These are phyloP conservation scores for Huntiella bhutanensis DNA, from an alignment of 2,329 filamentous ascomycete species.

Conservation along the genomic window DNA sequence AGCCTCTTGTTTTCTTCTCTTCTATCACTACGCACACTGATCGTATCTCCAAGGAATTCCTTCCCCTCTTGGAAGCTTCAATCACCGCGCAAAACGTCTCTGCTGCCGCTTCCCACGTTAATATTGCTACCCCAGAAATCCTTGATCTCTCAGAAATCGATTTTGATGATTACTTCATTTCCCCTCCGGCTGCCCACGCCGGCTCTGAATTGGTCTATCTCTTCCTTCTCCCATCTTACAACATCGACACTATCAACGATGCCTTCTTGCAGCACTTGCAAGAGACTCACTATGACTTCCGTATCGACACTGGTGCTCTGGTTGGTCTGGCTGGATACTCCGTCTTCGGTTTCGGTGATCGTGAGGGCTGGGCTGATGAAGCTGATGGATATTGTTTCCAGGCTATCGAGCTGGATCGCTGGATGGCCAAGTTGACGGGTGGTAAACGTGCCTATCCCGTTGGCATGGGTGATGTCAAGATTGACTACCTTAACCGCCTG, in stretches of 20 bases:
- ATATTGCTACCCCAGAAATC: slow-evolving; percentile 40
- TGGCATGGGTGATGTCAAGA: slow-evolving; percentile 71
- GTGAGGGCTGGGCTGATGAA: slow-evolving; percentile 80
- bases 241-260: slow-evolving; percentile 82
- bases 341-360: slow-evolving; percentile 85
- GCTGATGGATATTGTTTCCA: slow-evolving; percentile 85
- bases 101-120: slow-evolving; percentile 12
- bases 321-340: slow-evolving; percentile 65
- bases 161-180: slow-evolving; percentile 82
- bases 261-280: slow-evolving; percentile 72
- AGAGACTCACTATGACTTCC: slow-evolving; percentile 92
- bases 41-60: slow-evolving; percentile 46
- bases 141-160: slow-evolving; percentile 73
- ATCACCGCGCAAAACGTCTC: slow-evolving; percentile 28
- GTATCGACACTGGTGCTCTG: slow-evolving; percentile 77
- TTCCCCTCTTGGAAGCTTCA: slow-evolving; percentile 31
- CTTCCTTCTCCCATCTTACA: slow-evolving; percentile 74
- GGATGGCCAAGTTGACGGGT: slow-evolving; percentile 89
- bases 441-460: slow-evolving; percentile 75
- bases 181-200: slow-evolving; percentile 41
- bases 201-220: slow-evolving; percentile 59
- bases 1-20: slow-evolving; percentile 72
- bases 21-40: slow-evolving; percentile 74
- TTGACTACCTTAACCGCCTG: slow-evolving; percentile 46
- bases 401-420: slow-evolving; percentile 74